phyloP scores from a whole-genome alignment of 305 asterid species.

The Fraxinus baroniana region DNA sequence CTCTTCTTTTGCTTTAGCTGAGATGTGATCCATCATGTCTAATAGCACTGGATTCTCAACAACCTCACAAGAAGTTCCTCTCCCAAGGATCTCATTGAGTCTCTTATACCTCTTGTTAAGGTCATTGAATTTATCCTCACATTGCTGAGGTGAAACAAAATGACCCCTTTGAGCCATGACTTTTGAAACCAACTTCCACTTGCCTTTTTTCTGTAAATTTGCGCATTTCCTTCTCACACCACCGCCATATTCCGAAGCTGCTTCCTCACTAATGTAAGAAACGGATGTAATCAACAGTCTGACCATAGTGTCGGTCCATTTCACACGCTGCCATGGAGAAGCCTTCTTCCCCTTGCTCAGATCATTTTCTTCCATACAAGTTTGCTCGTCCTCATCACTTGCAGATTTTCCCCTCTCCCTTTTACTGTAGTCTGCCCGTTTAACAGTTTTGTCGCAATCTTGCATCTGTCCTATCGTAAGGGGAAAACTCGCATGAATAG shows the following conservation, averaged over 20 bases:
- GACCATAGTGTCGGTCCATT: slow-evolving; percentile 84
- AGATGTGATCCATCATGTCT: slow-evolving; percentile 61
- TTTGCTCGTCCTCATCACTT: slow-evolving; percentile 77
- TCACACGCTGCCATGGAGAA: slow-evolving; percentile 80
- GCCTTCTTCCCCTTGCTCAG: slow-evolving; percentile 54
- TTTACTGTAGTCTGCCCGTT: slow-evolving; percentile 41
- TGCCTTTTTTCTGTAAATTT: slow-evolving; percentile 70
- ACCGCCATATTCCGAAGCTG: slow-evolving; percentile 39
- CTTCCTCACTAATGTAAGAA: slow-evolving; percentile 71
- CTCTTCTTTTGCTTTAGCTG: slow-evolving; percentile 73
- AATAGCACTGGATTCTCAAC: slow-evolving; percentile 70
- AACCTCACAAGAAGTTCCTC: slow-evolving; percentile 81
- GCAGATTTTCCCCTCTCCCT: slow-evolving; percentile 44
- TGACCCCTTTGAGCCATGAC: slow-evolving; percentile 90
- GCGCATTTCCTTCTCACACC: slow-evolving; percentile 49
- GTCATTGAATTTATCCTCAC: slow-evolving; percentile 84
- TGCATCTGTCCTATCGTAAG: slow-evolving; percentile 46
- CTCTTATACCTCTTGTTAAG: slow-evolving; percentile 88
- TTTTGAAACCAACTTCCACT: slow-evolving; percentile 80
- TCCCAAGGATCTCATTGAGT: slow-evolving; percentile 76
- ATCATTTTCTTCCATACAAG: slow-evolving; percentile 49
- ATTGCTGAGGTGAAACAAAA: slow-evolving; percentile 83
- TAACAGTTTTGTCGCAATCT: slow-evolving; percentile 39
- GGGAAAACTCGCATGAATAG: slow-evolving; percentile 49
- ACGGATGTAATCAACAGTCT: slow-evolving; percentile 71